These are phyloP conservation scores for Vachellia pachyceras DNA, from an alignment of 306 rosid genomes.

Conservation along the genomic window DNA sequence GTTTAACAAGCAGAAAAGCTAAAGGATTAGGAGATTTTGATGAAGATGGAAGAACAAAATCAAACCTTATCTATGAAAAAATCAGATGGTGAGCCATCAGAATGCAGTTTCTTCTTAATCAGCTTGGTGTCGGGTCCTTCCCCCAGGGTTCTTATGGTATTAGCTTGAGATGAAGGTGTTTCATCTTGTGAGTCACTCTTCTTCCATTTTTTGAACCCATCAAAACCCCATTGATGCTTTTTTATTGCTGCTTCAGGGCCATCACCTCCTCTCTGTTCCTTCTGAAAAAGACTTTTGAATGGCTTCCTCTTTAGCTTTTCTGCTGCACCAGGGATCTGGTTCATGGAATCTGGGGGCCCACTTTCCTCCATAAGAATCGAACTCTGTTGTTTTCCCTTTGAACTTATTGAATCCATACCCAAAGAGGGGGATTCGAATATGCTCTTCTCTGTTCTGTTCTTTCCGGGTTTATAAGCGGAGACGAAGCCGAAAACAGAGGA, in stretches of 20 bases:
- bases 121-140: conserved; percentile 55
- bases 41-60: neutral
- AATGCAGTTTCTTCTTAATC: conserved; percentile 61
- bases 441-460: conserved; percentile 64
- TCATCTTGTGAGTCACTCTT: conserved; percentile 66
- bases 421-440: conserved; percentile 54
- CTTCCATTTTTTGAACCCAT: conserved; percentile 70
- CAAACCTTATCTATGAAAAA: conserved; percentile 72
- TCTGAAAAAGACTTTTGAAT: conserved; percentile 38
- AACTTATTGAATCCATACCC: conserved; percentile 12
- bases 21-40: neutral
- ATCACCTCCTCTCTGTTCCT: conserved; percentile 37
- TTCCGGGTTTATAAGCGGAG: conserved; percentile 55
- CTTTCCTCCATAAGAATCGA: conserved; percentile 39
- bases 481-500: conserved; percentile 63
- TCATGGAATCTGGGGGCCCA: neutral
- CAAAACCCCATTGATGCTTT: conserved; percentile 45
- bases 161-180: conserved; percentile 39
- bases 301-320: conserved; percentile 45
- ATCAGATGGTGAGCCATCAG: conserved; percentile 61
- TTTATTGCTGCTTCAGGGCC: conserved; percentile 11
- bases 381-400: conserved; percentile 14
- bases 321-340: neutral
- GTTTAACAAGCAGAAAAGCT: neutral
- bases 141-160: conserved; percentile 42